Percentiles rank a stretch among this genome's conserved stretches.
phyloP scores from a whole-genome alignment of 495 filamentous ascomycete species.

The Aspergillus bertholletiae region DNA sequence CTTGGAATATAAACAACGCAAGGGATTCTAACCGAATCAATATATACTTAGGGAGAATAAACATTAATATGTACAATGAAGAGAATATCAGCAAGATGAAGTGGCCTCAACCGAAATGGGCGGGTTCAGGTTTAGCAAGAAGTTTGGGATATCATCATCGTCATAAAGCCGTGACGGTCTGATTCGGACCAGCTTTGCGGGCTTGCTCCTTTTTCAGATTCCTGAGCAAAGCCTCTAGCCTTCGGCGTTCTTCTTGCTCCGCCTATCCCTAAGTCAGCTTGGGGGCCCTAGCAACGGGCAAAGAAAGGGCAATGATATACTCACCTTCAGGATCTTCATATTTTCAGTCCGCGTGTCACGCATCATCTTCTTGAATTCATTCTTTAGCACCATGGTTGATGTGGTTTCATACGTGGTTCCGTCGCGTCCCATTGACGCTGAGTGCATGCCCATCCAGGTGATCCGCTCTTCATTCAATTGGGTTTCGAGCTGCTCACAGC shows the following conservation, averaged over 20 bases:
- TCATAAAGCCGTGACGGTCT: slow-evolving; percentile 46
- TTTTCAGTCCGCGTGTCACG: slow-evolving; percentile 71
- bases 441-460: slow-evolving; percentile 62
- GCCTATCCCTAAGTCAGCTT: slow-evolving; percentile 40
- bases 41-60: neutral
- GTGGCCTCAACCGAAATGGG: neutral
- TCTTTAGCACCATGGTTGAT: slow-evolving; percentile 69
- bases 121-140: neutral
- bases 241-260: slow-evolving; percentile 69
- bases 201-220: slow-evolving; percentile 52
- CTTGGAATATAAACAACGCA: neutral
- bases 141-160: slow-evolving; percentile 22
- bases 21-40: neutral
- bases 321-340: slow-evolving; percentile 64
- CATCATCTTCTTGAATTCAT: slow-evolving; percentile 92
- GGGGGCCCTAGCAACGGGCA: slow-evolving; percentile 2
- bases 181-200: slow-evolving; percentile 48
- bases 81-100: slow-evolving; percentile 1
- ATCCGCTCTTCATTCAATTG: slow-evolving; percentile 71
- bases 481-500: slow-evolving; percentile 63
- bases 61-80: slow-evolving; percentile 24
- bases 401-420: slow-evolving; percentile 51
- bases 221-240: slow-evolving; percentile 58
- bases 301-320: slow-evolving; percentile 20
- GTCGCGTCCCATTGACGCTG: slow-evolving; percentile 47